These are phyloP conservation scores for Brassica incana DNA, from an alignment of 345 rosid species.

Conservation along the genomic window DNA sequence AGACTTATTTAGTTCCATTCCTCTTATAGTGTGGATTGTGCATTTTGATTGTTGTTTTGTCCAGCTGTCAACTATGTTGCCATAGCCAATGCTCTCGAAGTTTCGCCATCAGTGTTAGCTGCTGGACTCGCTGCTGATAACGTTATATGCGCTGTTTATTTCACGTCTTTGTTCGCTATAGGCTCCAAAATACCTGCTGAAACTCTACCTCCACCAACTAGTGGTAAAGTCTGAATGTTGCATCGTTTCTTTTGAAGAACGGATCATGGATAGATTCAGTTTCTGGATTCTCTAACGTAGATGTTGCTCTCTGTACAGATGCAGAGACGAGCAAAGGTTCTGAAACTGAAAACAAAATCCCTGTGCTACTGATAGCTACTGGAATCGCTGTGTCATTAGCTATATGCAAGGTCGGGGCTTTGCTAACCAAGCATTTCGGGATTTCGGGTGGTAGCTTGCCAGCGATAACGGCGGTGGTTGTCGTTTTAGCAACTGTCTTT, in stretches of 20 bases:
- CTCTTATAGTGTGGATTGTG: not conserved
- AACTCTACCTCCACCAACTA: slow-evolving; percentile 42
- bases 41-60: slow-evolving; percentile 3
- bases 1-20: not conserved
- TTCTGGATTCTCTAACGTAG: not conserved
- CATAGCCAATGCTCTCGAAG: slow-evolving; percentile 64
- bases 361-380: slow-evolving; percentile 59
- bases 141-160: slow-evolving; percentile 83
- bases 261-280: not conserved
- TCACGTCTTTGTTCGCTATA: slow-evolving; percentile 76
- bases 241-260: not conserved
- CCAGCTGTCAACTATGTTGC: slow-evolving; percentile 88
- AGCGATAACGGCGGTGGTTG: slow-evolving; percentile 74
- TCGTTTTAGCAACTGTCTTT: slow-evolving; percentile 65
- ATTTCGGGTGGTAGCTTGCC: slow-evolving; percentile 77
- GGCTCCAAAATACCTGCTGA: slow-evolving; percentile 76
- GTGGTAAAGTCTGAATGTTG: slow-evolving; percentile 41
- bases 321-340: slow-evolving; percentile 41
- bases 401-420: slow-evolving; percentile 73
- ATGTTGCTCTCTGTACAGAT: slow-evolving; percentile 41
- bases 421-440: slow-evolving; percentile 52
- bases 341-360: slow-evolving; percentile 50
- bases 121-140: slow-evolving; percentile 91
- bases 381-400: slow-evolving; percentile 76
- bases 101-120: slow-evolving; percentile 72